phyloP scores from a whole-genome alignment of 2,329 filamentous ascomycete genomes.

The Geosmithia morbida region DNA sequence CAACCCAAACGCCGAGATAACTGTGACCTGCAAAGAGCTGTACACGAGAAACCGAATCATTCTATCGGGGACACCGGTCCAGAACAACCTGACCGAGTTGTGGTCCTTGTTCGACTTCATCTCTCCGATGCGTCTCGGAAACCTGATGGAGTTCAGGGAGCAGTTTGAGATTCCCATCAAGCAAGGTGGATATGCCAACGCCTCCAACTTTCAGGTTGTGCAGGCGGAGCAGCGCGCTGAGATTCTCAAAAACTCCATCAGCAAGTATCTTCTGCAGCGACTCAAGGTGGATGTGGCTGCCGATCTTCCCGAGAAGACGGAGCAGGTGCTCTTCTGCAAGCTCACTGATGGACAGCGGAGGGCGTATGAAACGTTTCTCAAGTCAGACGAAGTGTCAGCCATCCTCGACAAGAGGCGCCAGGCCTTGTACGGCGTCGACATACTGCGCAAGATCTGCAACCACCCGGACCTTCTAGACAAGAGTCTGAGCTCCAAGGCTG shows the following conservation, averaged over 20 bases:
- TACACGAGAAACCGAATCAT: conserved; percentile 84
- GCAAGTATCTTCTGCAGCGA: conserved; percentile 81
- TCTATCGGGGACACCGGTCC: conserved; percentile 90
- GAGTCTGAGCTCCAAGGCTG: conserved; percentile 34
- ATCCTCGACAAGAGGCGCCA: conserved; percentile 65
- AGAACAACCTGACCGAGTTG: conserved; percentile 88
- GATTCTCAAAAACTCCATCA: conserved; percentile 85
- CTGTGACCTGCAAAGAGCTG: conserved; percentile 87
- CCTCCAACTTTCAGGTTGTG: conserved; percentile 85
- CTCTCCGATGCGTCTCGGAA: conserved; percentile 89
- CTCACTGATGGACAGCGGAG: conserved; percentile 63
- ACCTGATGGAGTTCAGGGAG: conserved; percentile 75
- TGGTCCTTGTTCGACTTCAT: conserved; percentile 98
- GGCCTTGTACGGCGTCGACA: conserved; percentile 79
- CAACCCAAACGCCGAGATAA: conserved; percentile 90
- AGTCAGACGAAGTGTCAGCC: conserved; percentile 71
- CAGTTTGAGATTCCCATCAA: conserved; percentile 92
- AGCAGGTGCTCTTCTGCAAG: conserved; percentile 93
- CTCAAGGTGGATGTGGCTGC: conserved; percentile 89
- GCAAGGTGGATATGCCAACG: conserved; percentile 87
- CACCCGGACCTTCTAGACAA: conserved; percentile 80
- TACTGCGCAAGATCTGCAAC: conserved; percentile 91
- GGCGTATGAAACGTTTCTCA: conserved; percentile 68
- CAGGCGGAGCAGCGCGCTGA: conserved; percentile 90
- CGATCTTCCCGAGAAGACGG: conserved; percentile 88